Evolutionary conservation across 805 yeast genomes (phyloP), one percentile per base, ranked within the genome.

Genomic region (Candida germanica): DNA sequence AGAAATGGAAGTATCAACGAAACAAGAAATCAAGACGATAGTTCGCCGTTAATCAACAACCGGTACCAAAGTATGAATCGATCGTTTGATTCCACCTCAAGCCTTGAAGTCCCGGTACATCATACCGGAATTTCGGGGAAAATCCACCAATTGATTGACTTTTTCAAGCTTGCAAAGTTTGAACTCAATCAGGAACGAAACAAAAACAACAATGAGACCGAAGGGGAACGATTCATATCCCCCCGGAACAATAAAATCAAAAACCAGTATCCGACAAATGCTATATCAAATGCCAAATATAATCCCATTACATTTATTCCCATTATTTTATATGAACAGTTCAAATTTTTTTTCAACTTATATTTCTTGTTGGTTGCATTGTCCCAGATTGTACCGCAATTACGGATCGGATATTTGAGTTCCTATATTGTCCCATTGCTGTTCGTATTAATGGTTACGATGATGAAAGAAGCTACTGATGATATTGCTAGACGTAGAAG

Each of bases 391-490:
- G 72, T 93, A 15, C 97, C 98, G 1, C 86, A 80, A 6, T 70
- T 93, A 35, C 71, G 97, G 48, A 93, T 93, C 23, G 99, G 99
- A 9, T 93, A 91, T 54, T 66, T 93, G 24, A 84, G 95, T 1
- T 85, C 96, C 2, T 93, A 93, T 56, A 73, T 94, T 14, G 96
- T 89, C 7, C 99, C 99, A 0, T 71, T 93, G 38, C 96, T 86
- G 1, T 93, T 93, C 67, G 98, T 93, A 11, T 65, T 93, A 26
- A 68, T 84, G 0, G 95, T 93, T 5, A 94, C 98, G 1, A 89
- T 94, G 95, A 66, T 82, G 48, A 93, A 93, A 58, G 99, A 93
- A 57, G 98, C 97, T 0, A 71, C 85, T 48, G 99, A 93, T 61
- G 99, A 93, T 60, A 74, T 91, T 7, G 84, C 83, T 40, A 79